Conservation (phyloP, 2,329 filamentous ascomycete genomes). For the Arthrobotrys megalospora region DNA sequence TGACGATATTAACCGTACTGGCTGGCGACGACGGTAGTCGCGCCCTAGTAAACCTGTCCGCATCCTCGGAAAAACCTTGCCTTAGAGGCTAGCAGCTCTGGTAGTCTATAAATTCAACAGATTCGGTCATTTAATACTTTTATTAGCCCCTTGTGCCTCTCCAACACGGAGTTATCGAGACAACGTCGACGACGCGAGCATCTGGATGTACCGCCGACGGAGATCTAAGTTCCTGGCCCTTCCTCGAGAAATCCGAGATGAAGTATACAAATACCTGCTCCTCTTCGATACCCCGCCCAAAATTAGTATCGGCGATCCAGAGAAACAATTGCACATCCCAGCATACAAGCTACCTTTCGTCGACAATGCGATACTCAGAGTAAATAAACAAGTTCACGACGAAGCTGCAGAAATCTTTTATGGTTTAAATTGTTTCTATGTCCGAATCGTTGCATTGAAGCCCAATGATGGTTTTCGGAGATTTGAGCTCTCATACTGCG, state of each 20-base stretch:
- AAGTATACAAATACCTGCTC: constrained; percentile 24
- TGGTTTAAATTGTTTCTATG: not conserved
- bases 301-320: not conserved
- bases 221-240: not conserved
- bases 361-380: constrained; percentile 10
- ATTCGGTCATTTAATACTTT: too few species aligned
- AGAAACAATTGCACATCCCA: not conserved
- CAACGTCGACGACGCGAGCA: too few species aligned
- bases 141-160: too few species aligned
- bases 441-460: not conserved
- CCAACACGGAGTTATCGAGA: too few species aligned
- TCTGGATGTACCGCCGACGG: not conserved
- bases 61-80: too few species aligned
- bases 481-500: not conserved
- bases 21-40: not conserved
- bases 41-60: too few species aligned
- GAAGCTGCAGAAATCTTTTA: constrained; percentile 40
- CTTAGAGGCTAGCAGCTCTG: too few species aligned
- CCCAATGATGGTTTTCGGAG: not conserved
- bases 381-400: constrained; percentile 35
- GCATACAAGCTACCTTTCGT: not conserved
- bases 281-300: not conserved
- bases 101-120: too few species aligned
- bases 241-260: constrained; percentile 27
- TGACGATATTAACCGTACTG: too few species aligned